Evolutionary conservation across 1,284 basidiomycete species (phyloP).

Genomic region (Ustanciosporium gigantosporum): DNA sequence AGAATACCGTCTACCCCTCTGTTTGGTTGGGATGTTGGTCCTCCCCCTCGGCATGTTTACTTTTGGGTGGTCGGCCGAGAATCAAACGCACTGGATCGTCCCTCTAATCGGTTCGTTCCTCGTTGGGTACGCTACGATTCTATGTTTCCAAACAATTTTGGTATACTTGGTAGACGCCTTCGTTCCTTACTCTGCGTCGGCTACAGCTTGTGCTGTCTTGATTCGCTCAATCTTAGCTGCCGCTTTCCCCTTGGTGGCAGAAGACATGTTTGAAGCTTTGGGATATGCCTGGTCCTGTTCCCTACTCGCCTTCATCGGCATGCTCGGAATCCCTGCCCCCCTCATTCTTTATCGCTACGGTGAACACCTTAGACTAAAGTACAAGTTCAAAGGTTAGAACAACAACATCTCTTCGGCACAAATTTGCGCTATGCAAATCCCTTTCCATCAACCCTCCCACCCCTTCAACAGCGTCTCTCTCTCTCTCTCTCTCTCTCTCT

Average conservation of each 20-base stretch:
- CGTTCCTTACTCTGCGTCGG: conserved; percentile 64
- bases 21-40: conserved; percentile 63
- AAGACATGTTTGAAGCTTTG: conserved; percentile 62
- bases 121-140: conserved; percentile 54
- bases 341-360: conserved; percentile 62
- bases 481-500: no score
- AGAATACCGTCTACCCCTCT: conserved; percentile 60
- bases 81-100: conserved; percentile 38
- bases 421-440: no score
- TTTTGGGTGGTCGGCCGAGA: conserved; percentile 55
- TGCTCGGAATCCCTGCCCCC: conserved; percentile 63
- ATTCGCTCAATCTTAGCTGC: conserved; percentile 61
- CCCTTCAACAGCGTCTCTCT: no score
- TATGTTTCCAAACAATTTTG: conserved; percentile 63
- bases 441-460: no score
- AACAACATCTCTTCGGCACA: background rate
- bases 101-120: conserved; percentile 47
- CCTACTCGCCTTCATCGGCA: conserved; percentile 61
- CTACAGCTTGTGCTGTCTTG: conserved; percentile 61
- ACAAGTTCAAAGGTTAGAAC: conserved; percentile 37
- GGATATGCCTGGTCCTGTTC: conserved; percentile 63
- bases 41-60: conserved; percentile 63
- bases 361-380: conserved; percentile 49
- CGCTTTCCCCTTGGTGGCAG: conserved; percentile 62
- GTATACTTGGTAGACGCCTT: conserved; percentile 64